A percentile compares a stretch with the other conserved stretches of the same genome.
Evolutionary conservation across 2,329 filamentous ascomycete genomes (phyloP).

Genomic region (Neoarthrinium moseri): DNA sequence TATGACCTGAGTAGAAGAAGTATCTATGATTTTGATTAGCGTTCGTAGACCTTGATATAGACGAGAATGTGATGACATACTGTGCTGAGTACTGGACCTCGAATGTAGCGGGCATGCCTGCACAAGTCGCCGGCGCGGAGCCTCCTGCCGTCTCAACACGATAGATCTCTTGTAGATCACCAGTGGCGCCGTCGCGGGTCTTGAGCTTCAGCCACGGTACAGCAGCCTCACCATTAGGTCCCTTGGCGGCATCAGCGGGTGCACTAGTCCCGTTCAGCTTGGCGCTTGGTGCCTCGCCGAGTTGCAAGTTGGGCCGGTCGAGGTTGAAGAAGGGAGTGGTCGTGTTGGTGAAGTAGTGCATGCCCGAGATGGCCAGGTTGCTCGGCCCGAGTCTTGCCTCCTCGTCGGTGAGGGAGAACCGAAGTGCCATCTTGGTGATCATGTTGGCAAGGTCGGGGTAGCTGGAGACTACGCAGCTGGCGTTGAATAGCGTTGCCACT

Average conservation of each 20-base stretch:
- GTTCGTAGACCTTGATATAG: not conserved
- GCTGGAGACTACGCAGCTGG: slow-evolving; percentile 71
- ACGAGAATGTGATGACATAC: slow-evolving; percentile 58
- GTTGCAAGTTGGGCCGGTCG: slow-evolving; percentile 50
- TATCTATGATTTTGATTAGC: slow-evolving; percentile 18
- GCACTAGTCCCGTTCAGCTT: slow-evolving; percentile 63
- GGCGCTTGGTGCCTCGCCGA: slow-evolving; percentile 61
- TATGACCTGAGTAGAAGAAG: slow-evolving; percentile 25
- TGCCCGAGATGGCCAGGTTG: slow-evolving; percentile 65
- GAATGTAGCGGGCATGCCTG: slow-evolving; percentile 62
- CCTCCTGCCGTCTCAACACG: slow-evolving; percentile 83
- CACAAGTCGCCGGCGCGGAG: slow-evolving; percentile 69
- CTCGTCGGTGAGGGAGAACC: slow-evolving; percentile 54
- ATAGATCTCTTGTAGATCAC: slow-evolving; percentile 73
- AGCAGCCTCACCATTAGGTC: slow-evolving; percentile 63
- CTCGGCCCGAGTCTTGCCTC: slow-evolving; percentile 48
- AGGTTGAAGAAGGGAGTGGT: slow-evolving; percentile 81
- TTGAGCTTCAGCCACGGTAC: slow-evolving; percentile 80
- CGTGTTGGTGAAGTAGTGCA: slow-evolving; percentile 75
- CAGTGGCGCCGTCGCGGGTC: slow-evolving; percentile 53
- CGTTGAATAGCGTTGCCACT: slow-evolving; percentile 83
- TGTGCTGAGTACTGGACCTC: slow-evolving; percentile 78
- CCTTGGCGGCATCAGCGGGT: slow-evolving; percentile 58
- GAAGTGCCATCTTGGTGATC: slow-evolving; percentile 67
- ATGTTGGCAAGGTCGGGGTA: slow-evolving; percentile 65